A percentile compares a stretch with the other conserved stretches of the same genome.
Conservation (phyloP, 2,329 filamentous ascomycete genomes). For the Elsinoe necatrix region DNA sequence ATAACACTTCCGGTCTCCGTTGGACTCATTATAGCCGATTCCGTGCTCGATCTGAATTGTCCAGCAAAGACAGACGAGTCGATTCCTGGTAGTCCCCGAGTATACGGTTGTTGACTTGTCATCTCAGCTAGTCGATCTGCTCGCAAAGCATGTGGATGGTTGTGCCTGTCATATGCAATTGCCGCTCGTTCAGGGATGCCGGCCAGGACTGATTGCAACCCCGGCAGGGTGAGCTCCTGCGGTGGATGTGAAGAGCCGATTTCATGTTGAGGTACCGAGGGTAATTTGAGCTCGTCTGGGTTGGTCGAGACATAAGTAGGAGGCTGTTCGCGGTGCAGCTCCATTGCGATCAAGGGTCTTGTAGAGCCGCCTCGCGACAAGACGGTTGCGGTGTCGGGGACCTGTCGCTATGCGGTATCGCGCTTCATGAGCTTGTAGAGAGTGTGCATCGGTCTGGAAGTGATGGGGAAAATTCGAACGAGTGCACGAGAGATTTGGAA, state of each 20-base stretch:
- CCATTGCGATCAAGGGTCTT: conserved; percentile 21
- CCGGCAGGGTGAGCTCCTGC: conserved; percentile 34
- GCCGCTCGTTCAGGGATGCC: conserved; percentile 26
- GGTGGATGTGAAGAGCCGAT: conserved; percentile 21
- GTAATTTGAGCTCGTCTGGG: conserved; percentile 33
- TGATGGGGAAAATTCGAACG: not conserved
- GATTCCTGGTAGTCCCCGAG: conserved; percentile 25
- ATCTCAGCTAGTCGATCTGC: conserved; percentile 13
- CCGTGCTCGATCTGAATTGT: conserved; percentile 24
- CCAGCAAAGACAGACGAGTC: conserved; percentile 27
- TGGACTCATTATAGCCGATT: conserved; percentile 35
- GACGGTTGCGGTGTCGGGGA: conserved; percentile 6
- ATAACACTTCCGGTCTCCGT: conserved; percentile 38
- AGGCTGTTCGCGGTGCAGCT: conserved; percentile 30
- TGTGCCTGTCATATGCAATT: conserved; percentile 22
- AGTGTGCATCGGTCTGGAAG: not conserved
- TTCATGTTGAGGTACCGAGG: conserved; percentile 35
- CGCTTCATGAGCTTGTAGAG: not conserved
- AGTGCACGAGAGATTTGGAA: not conserved
- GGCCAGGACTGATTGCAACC: conserved; percentile 37
- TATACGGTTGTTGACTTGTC: conserved; percentile 8
- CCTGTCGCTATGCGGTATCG: not conserved
- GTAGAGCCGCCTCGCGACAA: conserved; percentile 4
- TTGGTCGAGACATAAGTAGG: conserved; percentile 38
- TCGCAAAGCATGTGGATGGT: conserved; percentile 19